Base-by-base conservation (phyloP, 352 stramenopile species). In the Globisporangium paroecandrum region DNA sequence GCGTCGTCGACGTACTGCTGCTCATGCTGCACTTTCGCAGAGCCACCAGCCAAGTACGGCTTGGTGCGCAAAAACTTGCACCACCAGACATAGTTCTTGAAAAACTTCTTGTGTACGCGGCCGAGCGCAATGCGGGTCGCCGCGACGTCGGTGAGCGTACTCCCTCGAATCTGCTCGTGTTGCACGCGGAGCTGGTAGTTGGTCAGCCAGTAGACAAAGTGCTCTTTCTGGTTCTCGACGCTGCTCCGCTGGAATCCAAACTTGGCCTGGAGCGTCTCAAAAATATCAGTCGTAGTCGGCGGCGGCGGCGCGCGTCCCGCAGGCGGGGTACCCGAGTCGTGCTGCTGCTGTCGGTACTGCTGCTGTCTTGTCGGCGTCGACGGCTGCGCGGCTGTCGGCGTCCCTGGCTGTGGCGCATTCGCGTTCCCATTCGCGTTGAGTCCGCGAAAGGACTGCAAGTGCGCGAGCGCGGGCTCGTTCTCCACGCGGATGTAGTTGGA, bases 81-180 rank as follows among this genome's bases (percentile, higher is more conserved):
- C 98, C 98, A 99, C 67, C 91, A 88, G 46, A 77, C 68, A 74
- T 98, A 98, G 76, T 98, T 98, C 46, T 85, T 86, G 69, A 97
- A 94, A 24, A 99, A 90, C 68, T 92, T 93, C 18, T 68, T 60
- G 69, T 94, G 87, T 57, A 94, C 78, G 22, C 80, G 75, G 12
- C 65, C 68, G 32, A 94, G 77, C 49, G 85, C 85, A 43, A 77
- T 70, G 64, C 78, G 76, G 18, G 79, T 84, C 5, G 85, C 73
- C 41, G 79, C 81, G 51, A 77, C 79, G n/a, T 70, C 70, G 13
- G 59, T 75, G 9, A 83, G 60, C 29, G 73, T 72, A 13, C 73
- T 71, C 5, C 71, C 77, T 13, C 69, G 63, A 0, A 70, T 62
- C 13, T 73, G 62, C 53, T 90, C 76, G 24, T 82, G 53, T 5